phyloP scores from a whole-genome alignment of 179 eudicot species.

The Carnegiea gigantea region DNA sequence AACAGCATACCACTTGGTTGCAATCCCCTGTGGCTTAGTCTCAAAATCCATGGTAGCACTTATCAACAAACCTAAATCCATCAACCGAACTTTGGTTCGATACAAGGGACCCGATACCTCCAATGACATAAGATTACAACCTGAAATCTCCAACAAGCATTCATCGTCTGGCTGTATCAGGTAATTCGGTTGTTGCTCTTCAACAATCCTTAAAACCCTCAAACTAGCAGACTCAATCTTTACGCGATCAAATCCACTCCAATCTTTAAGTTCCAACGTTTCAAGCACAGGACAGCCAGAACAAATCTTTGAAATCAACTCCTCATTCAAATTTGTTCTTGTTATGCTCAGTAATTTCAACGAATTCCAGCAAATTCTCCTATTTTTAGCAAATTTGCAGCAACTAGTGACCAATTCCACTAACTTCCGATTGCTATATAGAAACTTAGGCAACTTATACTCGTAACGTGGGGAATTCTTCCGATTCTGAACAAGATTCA shows the following conservation, averaged over 20 bases:
- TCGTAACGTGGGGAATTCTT: background rate
- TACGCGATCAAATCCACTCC: slow-evolving; percentile 24
- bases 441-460: slow-evolving; percentile 20
- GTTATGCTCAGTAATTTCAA: slow-evolving; percentile 22
- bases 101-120: slow-evolving; percentile 24
- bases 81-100: slow-evolving; percentile 22
- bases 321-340: slow-evolving; percentile 2
- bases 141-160: slow-evolving; percentile 23
- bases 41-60: slow-evolving; percentile 26
- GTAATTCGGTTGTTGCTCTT: slow-evolving; percentile 11
- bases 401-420: slow-evolving; percentile 16
- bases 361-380: slow-evolving; percentile 14
- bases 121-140: slow-evolving; percentile 24
- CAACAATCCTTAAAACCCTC: slow-evolving; percentile 26
- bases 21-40: background rate
- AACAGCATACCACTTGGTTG: slow-evolving; percentile 8
- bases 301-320: slow-evolving; percentile 25
- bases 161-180: background rate
- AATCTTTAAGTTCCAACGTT: slow-evolving; percentile 24
- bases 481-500: background rate
- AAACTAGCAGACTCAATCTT: slow-evolving; percentile 25
- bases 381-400: slow-evolving; percentile 1
- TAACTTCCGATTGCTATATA: slow-evolving; percentile 9
- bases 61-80: slow-evolving; percentile 26
- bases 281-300: slow-evolving; percentile 29